A percentile compares a stretch with the other conserved stretches of the same genome.
Conservation (phyloP, 345 rosid genomes). For the Xanthoceras sorbifolium region DNA sequence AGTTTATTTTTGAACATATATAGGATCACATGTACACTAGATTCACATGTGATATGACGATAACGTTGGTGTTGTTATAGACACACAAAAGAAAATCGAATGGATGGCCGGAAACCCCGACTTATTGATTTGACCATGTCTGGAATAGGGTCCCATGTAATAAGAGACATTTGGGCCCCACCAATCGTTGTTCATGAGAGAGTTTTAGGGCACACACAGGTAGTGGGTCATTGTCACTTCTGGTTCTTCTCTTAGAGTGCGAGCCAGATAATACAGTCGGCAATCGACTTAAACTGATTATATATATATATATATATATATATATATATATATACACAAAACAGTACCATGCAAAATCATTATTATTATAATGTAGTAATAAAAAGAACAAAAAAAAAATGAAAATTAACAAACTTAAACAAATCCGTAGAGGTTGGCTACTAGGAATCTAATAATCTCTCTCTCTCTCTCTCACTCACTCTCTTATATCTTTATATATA, state of each 20-base stretch:
- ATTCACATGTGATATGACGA: background rate
- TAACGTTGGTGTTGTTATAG: background rate
- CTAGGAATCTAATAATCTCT: conserved; percentile 9
- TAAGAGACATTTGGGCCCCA: conserved; percentile 8
- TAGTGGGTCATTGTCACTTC: conserved; percentile 24
- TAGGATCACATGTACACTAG: background rate
- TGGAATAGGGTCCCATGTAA: background rate
- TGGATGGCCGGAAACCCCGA: conserved; percentile 2
- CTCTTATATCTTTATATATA: conserved; percentile 29
- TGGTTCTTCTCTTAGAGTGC: conserved; percentile 16
- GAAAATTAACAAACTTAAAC: conserved; percentile 5
- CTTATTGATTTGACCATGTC: background rate
- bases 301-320: too few relatives aligned
- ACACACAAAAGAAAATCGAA: background rate
- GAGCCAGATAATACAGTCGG: conserved; percentile 31
- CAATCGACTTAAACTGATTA: background rate
- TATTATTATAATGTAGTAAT: background rate
- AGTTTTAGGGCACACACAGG: conserved; percentile 3
- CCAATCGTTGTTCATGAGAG: background rate
- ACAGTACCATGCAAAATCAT: conserved; percentile 30
- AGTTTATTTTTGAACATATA: too few relatives aligned
- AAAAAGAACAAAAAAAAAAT: background rate
- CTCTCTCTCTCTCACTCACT: background rate
- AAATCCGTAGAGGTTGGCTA: conserved; percentile 14
- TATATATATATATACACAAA: too few relatives aligned